These are phyloP conservation scores for Porodaedalea pini DNA, from an alignment of 1,284 basidiomycete species.

Conservation along the genomic window DNA sequence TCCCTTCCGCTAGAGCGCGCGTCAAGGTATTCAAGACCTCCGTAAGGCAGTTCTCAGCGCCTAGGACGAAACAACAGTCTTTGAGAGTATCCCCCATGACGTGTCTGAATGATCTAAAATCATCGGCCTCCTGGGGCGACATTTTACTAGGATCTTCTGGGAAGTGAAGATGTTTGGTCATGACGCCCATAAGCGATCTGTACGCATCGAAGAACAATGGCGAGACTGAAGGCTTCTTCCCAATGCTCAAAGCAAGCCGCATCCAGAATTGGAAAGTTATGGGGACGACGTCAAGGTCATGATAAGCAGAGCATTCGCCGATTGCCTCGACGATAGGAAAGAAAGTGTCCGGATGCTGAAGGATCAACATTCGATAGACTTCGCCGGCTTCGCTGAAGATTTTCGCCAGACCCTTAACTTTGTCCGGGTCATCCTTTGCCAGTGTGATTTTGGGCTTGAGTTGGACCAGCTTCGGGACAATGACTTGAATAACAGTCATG, in stretches of 20 bases:
- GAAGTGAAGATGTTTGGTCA: conserved; percentile 92
- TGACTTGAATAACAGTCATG: conserved; percentile 81
- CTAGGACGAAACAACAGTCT: conserved; percentile 95
- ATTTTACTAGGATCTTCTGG: conserved; percentile 68
- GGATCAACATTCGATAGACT: conserved; percentile 86
- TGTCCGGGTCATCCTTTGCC: conserved; percentile 77
- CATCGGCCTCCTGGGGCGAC: conserved; percentile 84
- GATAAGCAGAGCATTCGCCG: conserved; percentile 89
- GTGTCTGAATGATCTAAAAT: conserved; percentile 94
- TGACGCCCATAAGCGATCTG: conserved; percentile 77
- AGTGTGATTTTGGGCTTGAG: conserved; percentile 63
- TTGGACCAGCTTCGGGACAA: conserved; percentile 80
- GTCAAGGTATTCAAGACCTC: conserved; percentile 82
- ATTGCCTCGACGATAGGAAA: conserved; percentile 94
- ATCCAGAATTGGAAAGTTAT: conserved; percentile 99
- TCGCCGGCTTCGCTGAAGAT: conserved; percentile 96
- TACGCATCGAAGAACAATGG: conserved; percentile 79
- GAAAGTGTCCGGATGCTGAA: conserved; percentile 87
- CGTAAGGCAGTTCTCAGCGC: conserved; percentile 80
- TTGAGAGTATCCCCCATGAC: conserved; percentile 99
- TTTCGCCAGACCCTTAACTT: conserved; percentile 86
- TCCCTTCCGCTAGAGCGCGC: conserved; percentile 57
- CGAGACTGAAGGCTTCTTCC: conserved; percentile 66
- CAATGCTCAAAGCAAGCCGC: conserved; percentile 80
- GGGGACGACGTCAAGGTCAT: conserved; percentile 93